phyloP scores from a whole-genome alignment of 371 early-diverging fungal species.

The Nematocida sp. region DNA sequence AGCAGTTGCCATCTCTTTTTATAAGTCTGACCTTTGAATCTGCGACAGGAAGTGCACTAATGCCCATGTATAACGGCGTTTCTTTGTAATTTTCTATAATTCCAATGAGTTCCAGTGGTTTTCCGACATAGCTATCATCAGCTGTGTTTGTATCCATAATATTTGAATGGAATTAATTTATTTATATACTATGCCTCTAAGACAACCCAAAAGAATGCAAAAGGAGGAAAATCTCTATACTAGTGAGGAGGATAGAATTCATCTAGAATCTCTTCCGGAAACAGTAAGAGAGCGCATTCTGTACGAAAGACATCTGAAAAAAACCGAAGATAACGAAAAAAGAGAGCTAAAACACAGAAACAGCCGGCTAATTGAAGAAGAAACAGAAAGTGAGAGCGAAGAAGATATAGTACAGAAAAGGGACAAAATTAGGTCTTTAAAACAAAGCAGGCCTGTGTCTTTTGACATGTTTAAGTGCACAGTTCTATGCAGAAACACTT shows the following conservation, averaged over 20 bases:
- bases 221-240: constrained; percentile 54
- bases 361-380: constrained; percentile 5
- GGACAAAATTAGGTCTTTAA: not conserved
- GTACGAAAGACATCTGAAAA: constrained; percentile 61
- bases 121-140: constrained; percentile 24
- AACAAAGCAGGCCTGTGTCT: not conserved
- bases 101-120: not conserved
- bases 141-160: constrained; percentile 4
- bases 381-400: constrained; percentile 5
- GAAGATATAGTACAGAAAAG: not conserved
- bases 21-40: constrained; percentile 32
- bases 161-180: constrained; percentile 54
- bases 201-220: constrained; percentile 8
- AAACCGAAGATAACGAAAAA: constrained; percentile 58
- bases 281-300: constrained; percentile 63
- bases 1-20: constrained; percentile 54
- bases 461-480: constrained; percentile 44
- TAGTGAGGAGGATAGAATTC: constrained; percentile 56
- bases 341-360: constrained; percentile 56
- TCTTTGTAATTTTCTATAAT: constrained; percentile 42
- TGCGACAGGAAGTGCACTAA: not conserved
- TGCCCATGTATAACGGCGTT: constrained; percentile 31
- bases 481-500: constrained; percentile 60
- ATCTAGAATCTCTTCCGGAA: constrained; percentile 59
- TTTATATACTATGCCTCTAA: constrained; percentile 54